Evolutionary conservation across 176 grass and related monocot genomes (phyloP), one percentile per base, ranked within the genome.

Genomic region (Urochloa ruziziensis): DNA sequence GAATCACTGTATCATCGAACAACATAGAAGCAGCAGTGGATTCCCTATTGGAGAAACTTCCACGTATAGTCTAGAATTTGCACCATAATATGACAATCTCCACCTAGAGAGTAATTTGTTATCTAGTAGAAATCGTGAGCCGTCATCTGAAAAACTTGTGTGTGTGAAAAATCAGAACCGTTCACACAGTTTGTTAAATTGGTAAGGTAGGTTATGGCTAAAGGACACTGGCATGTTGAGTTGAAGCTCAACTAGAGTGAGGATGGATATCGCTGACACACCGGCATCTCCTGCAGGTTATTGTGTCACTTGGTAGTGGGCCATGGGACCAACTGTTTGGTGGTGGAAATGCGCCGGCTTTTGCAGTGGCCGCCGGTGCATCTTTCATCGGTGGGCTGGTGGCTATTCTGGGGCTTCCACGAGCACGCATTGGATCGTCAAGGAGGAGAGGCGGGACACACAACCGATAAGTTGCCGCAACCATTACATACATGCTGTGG

Each of bases 301-400:
- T 97, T 25, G 92, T 94, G 66, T 97, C 94, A 18, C 73, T 94
- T 52, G 88, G 92, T 27, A 94, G 95, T 52, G 95, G 95, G 2
- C 95, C 95, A 2, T 80, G 89, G 85, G 92, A 97, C 62, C 86
- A 92, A 68, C 86, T 97, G 43, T 97, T 97, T 1, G 95, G 95
- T 2, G 92, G 95, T 75, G 92, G 88, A 13, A 97, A 97, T 37
- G 89, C 95, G 27, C 88, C 90, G 0, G 89, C 95, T n/a, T 97
- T 97, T 67, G 92, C 63, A 3, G 88, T 97, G 83, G 95, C 92
- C 5, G 92, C 88, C 3, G 75, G 74, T 56, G 86, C 92, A 37
- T 88, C 95, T 33, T 97, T 97, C 74, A 59, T 73, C 4, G 83
- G 92, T n/a, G 92, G 92, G 25, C 74, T 93, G 70, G 90, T 97